Base-by-base conservation (phyloP, 2,329 filamentous ascomycete genomes). In the Cercospora janseana region DNA sequence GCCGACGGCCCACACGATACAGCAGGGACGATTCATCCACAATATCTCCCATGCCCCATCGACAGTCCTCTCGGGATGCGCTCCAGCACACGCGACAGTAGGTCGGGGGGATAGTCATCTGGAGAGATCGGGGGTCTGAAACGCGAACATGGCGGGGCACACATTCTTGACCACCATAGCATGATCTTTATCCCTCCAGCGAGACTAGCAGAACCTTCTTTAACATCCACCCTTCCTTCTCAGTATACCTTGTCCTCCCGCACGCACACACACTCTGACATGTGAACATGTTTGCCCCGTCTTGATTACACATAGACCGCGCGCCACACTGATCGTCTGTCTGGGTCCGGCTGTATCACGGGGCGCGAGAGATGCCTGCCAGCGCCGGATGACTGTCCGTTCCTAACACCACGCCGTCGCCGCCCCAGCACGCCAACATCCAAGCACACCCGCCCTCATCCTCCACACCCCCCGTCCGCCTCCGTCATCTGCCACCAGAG, bases 321-420 rank as follows among this genome's bases (percentile, higher is more conserved):
- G 20, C 28, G 29, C 13, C 42, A 24, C 20, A 16, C 26, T 44
- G 41, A 44, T 44, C 16, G 13, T 26, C 18, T 46, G 28, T 34
- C 42, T 46, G 16, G 26, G 16, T 34, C 21, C 28, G 28, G 42
- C 28, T 3, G 42, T 23, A 34, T 34, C 28, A 46, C 42, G 42
- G 29, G 27, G 27, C 35, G 35, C 26, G 28, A 32, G 16, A 45
- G 28, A 32, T 42, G 24, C 42, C 42, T 31, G 26, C 42, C 34
- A n/a, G 28, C 15, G 26, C 20, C 28, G 18, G 41, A 44, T 29
- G 15, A 44, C 41, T 21, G 18, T 16, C 27, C 24, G 13, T 44
- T 29, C 16, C 26, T 21, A 10, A 16, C 23, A 44, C 41, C 41
- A 44, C 41, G 41, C 41, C 41, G 41, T 31, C 27, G 41, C 41